Base-by-base conservation (phyloP, 2,329 filamentous ascomycete genomes). In the Ceratocystis cacaofunesta region DNA sequence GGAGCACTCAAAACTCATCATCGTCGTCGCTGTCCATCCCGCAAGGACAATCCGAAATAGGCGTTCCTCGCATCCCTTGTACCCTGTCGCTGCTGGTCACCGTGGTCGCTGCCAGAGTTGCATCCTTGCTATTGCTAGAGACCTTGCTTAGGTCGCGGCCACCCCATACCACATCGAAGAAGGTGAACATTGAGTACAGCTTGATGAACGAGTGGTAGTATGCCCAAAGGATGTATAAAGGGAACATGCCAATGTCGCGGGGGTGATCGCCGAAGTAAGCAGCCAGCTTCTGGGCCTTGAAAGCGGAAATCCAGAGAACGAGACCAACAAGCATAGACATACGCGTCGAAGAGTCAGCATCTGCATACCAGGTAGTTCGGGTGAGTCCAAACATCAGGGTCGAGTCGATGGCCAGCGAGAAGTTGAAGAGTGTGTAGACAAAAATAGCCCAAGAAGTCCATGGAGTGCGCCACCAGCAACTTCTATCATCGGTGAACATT, bases 201-300 rank as follows among this genome's bases (percentile, higher is more conserved):
- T 85, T 86, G 69, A 86, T 76, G 1, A 82, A 70, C 30, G 79
- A 79, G 70, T 87, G 84, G 46, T 75, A 72, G 69, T 85, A 87
- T 0, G 76, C 80, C 70, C 86, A 87, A 0, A 76, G 8, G 15
- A 85, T 70, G 57, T 81, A 79, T 0, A 71, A 73, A 0, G 79
- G 78, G 1, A 86, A 73, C 65, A 80, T 78, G 0, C 74, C 62
- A 2, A 83, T 68, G 70, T 87, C 84, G 0, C 70, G 66, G 0
- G 83, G 83, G 68, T 85, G 68, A 0, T 75, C 76, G 3, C 70
- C 64, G 68, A 84, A 80, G 70, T 85, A 79, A 0, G 79, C 76
- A 0, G 79, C 71, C 15, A 83, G 73, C 75, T 86, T 86, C 69
- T 84, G 72, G 19, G 78, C 70, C 75, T 87, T 87, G 44, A 77